A percentile compares a stretch with the other conserved stretches of the same genome.
Evolutionary conservation across 2,329 filamentous ascomycete genomes (phyloP).

Genomic region (Pestalotiopsis fici): DNA sequence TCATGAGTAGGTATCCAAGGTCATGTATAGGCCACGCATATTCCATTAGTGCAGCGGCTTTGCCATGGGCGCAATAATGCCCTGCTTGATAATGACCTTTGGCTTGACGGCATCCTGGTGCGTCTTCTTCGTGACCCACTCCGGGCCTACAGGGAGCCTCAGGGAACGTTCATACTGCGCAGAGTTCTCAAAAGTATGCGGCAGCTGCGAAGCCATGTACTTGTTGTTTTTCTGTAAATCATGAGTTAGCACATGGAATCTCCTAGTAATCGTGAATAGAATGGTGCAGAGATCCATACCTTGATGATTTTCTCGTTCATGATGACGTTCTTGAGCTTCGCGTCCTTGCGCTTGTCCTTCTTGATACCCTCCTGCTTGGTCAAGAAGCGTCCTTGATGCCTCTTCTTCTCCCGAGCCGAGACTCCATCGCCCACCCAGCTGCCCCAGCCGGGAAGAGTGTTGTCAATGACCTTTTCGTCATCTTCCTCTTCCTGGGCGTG

Average conservation of each 20-base stretch:
- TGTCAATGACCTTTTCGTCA: slow-evolving; percentile 79
- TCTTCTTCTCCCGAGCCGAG: slow-evolving; percentile 66
- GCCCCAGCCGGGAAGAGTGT: slow-evolving; percentile 92
- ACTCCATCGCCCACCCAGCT: slow-evolving; percentile 86
- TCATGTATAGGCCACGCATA: not conserved
- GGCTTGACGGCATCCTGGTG: slow-evolving; percentile 91
- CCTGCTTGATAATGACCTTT: slow-evolving; percentile 86
- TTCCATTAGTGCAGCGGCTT: slow-evolving; percentile 57
- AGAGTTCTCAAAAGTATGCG: slow-evolving; percentile 84
- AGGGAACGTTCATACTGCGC: slow-evolving; percentile 90
- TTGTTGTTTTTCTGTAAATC: slow-evolving; percentile 52
- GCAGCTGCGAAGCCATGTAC: slow-evolving; percentile 81
- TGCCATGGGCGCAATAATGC: slow-evolving; percentile 83
- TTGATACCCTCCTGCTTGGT: slow-evolving; percentile 73
- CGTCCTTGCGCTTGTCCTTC: slow-evolving; percentile 76
- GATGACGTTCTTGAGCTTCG: slow-evolving; percentile 80
- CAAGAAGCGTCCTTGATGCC: slow-evolving; percentile 63
- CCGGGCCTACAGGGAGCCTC: slow-evolving; percentile 83
- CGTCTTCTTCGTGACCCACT: slow-evolving; percentile 96
- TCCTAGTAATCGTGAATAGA: not conserved
- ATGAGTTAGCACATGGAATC: not conserved
- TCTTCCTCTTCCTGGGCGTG: slow-evolving; percentile 70
- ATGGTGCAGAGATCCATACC: slow-evolving; percentile 45
- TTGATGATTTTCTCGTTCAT: slow-evolving; percentile 91
- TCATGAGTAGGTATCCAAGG: not conserved